Evolutionary conservation across 768 basidiomycete genomes (phyloP).

Genomic region (Leccinum arenicola): DNA sequence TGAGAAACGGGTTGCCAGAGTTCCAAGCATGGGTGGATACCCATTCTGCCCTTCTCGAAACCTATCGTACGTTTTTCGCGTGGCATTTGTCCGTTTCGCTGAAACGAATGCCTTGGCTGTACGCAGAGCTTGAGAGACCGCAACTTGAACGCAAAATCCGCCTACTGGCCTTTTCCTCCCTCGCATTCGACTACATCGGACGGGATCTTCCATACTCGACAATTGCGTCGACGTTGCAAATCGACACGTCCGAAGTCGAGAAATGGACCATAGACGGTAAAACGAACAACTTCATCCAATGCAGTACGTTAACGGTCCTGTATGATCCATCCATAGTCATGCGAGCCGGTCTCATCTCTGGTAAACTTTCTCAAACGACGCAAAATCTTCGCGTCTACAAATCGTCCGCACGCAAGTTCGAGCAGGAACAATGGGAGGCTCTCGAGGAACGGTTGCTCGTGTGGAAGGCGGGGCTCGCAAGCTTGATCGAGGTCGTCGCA

Average conservation of each 20-base stretch:
- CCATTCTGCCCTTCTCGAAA: conserved; percentile 48
- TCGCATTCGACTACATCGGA: conserved; percentile 76
- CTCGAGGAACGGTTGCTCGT: conserved; percentile 71
- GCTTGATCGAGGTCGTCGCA: conserved; percentile 69
- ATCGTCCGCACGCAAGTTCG: conserved; percentile 74
- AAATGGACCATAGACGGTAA: conserved; percentile 86
- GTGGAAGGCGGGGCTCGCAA: conserved; percentile 72
- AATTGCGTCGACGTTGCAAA: conserved; percentile 65
- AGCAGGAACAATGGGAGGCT: conserved; percentile 74
- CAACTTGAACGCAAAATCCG: conserved; percentile 78
- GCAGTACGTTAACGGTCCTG: not conserved
- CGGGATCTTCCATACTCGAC: conserved; percentile 68
- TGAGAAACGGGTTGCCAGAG: conserved; percentile 59
- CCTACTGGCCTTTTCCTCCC: conserved; percentile 69
- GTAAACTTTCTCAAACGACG: conserved; percentile 79
- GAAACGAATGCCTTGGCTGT: not conserved
- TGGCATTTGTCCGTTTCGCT: not conserved
- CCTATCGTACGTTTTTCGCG: conserved; percentile 48
- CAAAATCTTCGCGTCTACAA: conserved; percentile 71
- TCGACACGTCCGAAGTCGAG: conserved; percentile 67
- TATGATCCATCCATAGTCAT: conserved; percentile 50
- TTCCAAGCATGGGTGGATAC: conserved; percentile 57
- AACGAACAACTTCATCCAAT: conserved; percentile 6
- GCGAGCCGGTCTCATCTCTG: conserved; percentile 73
- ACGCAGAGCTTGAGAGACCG: conserved; percentile 50